Evolutionary conservation across 805 yeast genomes (phyloP), one percentile per base, ranked within the genome.

Genomic region (Blastobotrys robertii): DNA sequence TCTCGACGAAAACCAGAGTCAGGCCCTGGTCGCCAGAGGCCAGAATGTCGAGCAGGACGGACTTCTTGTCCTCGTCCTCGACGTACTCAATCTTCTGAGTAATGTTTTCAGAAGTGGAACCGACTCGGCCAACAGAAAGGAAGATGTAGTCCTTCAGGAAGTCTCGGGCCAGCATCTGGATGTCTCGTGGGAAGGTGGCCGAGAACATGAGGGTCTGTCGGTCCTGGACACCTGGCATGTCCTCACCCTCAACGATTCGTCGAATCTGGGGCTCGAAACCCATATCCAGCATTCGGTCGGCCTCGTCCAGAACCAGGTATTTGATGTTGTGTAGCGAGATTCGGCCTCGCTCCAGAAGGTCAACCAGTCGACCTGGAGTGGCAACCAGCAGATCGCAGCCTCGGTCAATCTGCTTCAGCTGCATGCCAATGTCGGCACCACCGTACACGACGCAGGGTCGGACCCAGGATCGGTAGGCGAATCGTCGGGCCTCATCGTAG

Each of bases 201-300:
- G 96, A 85, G 71, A 92, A 92, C 95, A 92, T 85, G 59, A 92
- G 78, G 33, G 99, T 92, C 72, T 92, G 98, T 73, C 99, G 83
- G 58, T 82, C 75, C 48, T 76, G 71, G 44, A 84, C 94, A 52
- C 73, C 79, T 50, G 99, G 97, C 98, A 92, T 92, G 66, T 87
- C 97, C 73, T 94, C 88, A 54, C 84, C 94, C 68, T 90, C 94
- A 50, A 92, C 98, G 61, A 92, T 90, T 66, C 87, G 84, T 77
- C 98, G 85, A 64, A 92, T 92, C 76, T 92, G 98, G 53, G 97
- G 97, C 74, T 92, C 98, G 72, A 92, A 92, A 77, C 98, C 98
- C 97, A 92, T 92, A 79, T 92, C 98, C 71, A 92, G 80, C 98
- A 92, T 92, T 74, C 98, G 85, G 71, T 92, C 98, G 62, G 98